A percentile compares a stretch with the other conserved stretches of the same genome.
phyloP scores from a whole-genome alignment of 345 rosid genomes.

The Chamaenerion angustifolium region DNA sequence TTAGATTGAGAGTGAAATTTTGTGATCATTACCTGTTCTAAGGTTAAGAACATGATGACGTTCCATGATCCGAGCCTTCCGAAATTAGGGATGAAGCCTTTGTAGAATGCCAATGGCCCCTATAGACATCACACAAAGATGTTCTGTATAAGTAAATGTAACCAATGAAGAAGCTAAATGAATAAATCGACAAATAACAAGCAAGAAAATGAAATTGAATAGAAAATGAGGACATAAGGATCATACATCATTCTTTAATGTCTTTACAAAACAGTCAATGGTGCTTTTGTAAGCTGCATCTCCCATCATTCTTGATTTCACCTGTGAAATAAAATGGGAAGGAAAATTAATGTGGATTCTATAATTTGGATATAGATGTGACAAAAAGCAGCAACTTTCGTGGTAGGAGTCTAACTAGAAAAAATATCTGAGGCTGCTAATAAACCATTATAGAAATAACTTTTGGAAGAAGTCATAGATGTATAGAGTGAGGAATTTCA shows the following conservation, averaged over 20 bases:
- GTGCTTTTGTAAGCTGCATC: conserved; percentile 89
- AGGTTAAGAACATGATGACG: conserved; percentile 88
- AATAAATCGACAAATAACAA: no score
- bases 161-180: no score
- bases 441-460: no score
- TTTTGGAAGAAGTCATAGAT: no score
- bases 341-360: not conserved
- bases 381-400: no score
- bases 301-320: conserved; percentile 99
- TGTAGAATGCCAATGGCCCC: conserved; percentile 85
- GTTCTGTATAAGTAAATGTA: no score
- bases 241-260: conserved; percentile 74
- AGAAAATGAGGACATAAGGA: no score
- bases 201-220: no score
- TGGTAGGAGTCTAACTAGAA: no score
- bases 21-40: conserved; percentile 60
- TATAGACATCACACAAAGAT: conserved; percentile 11
- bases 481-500: no score
- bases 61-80: conserved; percentile 98
- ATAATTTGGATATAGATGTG: no score
- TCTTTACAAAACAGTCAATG: conserved; percentile 83
- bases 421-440: no score
- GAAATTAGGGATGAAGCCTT: conserved; percentile 90
- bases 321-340: conserved; percentile 29
- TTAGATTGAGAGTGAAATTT: not conserved